Conservation (phyloP, 73 alveolate genomes). For the Paramecium primaurelia region DNA sequence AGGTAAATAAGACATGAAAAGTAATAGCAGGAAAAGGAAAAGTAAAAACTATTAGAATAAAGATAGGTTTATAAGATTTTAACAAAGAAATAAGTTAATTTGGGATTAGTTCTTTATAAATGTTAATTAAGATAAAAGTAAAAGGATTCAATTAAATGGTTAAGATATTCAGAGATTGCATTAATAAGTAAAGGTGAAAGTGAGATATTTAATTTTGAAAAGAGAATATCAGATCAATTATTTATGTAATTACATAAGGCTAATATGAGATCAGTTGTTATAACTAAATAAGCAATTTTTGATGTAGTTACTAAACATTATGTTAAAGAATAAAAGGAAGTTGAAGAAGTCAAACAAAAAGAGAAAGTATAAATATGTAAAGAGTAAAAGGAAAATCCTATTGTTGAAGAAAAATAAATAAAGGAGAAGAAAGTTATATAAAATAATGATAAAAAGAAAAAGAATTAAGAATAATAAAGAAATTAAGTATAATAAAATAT, state of each 20-base stretch:
- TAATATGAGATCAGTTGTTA: background rate
- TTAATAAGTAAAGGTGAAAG: background rate
- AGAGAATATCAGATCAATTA: background rate
- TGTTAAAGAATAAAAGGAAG: background rate
- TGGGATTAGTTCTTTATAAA: background rate
- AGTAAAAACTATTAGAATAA: background rate
- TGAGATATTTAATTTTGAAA: background rate
- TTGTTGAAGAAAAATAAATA: background rate
- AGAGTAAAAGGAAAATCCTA: background rate
- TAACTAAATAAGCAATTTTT: background rate
- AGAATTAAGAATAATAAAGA: background rate
- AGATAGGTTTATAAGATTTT: background rate
- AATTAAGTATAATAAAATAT: background rate
- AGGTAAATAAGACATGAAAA: background rate
- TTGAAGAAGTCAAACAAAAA: background rate
- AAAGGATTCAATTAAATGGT: background rate
- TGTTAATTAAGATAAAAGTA: background rate
- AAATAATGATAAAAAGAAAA: background rate
- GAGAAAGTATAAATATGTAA: background rate
- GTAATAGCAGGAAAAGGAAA: background rate
- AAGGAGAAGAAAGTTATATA: background rate
- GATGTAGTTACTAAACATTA: background rate
- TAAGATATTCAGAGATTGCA: background rate
- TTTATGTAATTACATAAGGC: background rate
- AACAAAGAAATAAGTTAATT: background rate